A percentile compares a stretch with the other conserved stretches of the same genome.
phyloP scores from a whole-genome alignment of 352 stramenopile species.

The Pythium angustatum region DNA sequence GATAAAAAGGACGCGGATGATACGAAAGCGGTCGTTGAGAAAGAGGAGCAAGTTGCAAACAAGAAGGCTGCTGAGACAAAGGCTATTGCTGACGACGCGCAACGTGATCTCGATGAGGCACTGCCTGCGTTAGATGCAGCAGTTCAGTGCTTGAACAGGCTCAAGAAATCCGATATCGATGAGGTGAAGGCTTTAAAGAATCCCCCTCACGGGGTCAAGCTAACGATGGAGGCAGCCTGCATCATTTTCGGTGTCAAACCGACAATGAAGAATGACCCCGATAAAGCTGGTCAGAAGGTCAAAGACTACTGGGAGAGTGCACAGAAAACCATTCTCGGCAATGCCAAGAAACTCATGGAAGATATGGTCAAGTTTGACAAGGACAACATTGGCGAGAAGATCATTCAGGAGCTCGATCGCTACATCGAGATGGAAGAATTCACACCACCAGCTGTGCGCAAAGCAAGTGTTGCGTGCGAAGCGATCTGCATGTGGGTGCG shows the following conservation, averaged over 20 bases:
- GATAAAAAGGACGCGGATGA: conserved; percentile 92
- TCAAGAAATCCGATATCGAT: conserved; percentile 95
- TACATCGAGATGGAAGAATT: conserved; percentile 93
- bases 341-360: conserved; percentile 90
- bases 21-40: conserved; percentile 89
- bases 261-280: conserved; percentile 82
- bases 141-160: conserved; percentile 88
- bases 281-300: conserved; percentile 90
- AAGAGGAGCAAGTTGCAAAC: conserved; percentile 91
- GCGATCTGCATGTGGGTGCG: conserved; percentile 95
- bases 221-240: conserved; percentile 92
- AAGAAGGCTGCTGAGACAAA: conserved; percentile 93
- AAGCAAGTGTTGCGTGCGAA: conserved; percentile 90
- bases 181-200: conserved; percentile 92
- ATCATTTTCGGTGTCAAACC: conserved; percentile 96
- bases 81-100: conserved; percentile 90
- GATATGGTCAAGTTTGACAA: conserved; percentile 91
- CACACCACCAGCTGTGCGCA: conserved; percentile 84
- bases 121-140: conserved; percentile 90
- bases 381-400: conserved; percentile 87
- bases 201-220: conserved; percentile 75
- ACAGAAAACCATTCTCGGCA: conserved; percentile 84
- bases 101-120: conserved; percentile 92
- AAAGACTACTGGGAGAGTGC: conserved; percentile 91
- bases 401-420: conserved; percentile 84